Conservation (phyloP, 306 rosid genomes). For the Cucumis cinereus region DNA sequence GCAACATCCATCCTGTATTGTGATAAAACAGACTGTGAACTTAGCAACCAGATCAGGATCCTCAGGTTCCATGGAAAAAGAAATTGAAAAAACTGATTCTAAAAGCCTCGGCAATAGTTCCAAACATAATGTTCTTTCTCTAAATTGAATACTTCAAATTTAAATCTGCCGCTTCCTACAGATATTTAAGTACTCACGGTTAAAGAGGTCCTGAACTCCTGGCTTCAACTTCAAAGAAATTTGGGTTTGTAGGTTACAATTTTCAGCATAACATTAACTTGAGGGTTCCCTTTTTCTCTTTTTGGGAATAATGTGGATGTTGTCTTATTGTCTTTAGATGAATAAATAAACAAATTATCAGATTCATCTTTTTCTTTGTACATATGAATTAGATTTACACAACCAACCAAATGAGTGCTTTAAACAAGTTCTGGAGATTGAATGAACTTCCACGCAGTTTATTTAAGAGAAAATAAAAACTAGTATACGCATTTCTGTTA, state of each 20-base stretch:
- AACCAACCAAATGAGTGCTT: background rate
- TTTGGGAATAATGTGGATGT: background rate
- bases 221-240: background rate
- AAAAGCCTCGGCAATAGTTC: background rate
- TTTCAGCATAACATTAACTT: background rate
- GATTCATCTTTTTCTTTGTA: background rate
- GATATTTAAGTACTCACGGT: background rate
- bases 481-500: background rate
- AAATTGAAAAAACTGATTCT: background rate
- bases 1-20: constrained; percentile 89
- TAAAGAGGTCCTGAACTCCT: background rate
- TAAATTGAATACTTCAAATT: background rate
- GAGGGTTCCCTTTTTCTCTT: background rate
- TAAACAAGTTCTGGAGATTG: background rate
- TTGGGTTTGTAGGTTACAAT: background rate
- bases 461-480: background rate
- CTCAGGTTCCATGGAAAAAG: background rate
- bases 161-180: background rate
- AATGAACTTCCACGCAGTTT: background rate
- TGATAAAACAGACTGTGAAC: constrained; percentile 1
- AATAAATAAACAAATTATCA: background rate
- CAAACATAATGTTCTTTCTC: background rate
- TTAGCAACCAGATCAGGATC: background rate
- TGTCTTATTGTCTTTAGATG: background rate
- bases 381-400: background rate